These are phyloP conservation scores for Cutaneotrichosporon cavernicola DNA, from an alignment of 1,284 basidiomycete species.

Conservation along the genomic window DNA sequence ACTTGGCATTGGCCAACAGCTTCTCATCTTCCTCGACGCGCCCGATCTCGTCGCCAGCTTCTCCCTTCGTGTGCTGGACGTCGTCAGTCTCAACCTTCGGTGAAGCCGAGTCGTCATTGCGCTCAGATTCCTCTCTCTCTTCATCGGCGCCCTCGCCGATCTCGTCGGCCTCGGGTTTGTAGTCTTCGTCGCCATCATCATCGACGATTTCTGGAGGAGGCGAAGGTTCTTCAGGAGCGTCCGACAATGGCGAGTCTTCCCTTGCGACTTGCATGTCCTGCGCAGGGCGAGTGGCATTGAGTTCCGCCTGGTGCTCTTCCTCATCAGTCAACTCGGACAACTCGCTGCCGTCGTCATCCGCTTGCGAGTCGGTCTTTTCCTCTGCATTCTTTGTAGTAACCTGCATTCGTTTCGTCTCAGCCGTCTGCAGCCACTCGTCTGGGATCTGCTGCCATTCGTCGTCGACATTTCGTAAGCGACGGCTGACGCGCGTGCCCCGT, in stretches of 20 bases:
- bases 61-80: constrained; percentile 11
- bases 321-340: constrained; percentile 51
- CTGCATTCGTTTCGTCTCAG: constrained; percentile 18
- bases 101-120: background rate
- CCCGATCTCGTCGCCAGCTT: constrained; percentile 7
- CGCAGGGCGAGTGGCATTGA: constrained; percentile 15
- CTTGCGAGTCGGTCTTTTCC: constrained; percentile 1
- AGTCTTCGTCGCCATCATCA: background rate
- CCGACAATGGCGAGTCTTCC: constrained; percentile 21
- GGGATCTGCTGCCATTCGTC: constrained; percentile 54
- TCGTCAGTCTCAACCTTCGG: constrained; percentile 13
- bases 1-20: background rate
- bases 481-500: constrained; percentile 39
- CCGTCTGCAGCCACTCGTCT: constrained; percentile 44
- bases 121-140: constrained; percentile 2
- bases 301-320: constrained; percentile 34
- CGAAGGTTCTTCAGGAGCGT: constrained; percentile 14
- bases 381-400: constrained; percentile 8
- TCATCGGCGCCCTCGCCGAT: constrained; percentile 1
- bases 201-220: constrained; percentile 3
- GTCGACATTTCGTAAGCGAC: constrained; percentile 35
- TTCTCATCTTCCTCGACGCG: constrained; percentile 2
- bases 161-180: background rate
- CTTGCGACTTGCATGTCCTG: background rate
- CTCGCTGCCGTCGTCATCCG: constrained; percentile 43